phyloP scores from a whole-genome alignment of 2,329 filamentous ascomycete species.

The Blumeria hordei region DNA sequence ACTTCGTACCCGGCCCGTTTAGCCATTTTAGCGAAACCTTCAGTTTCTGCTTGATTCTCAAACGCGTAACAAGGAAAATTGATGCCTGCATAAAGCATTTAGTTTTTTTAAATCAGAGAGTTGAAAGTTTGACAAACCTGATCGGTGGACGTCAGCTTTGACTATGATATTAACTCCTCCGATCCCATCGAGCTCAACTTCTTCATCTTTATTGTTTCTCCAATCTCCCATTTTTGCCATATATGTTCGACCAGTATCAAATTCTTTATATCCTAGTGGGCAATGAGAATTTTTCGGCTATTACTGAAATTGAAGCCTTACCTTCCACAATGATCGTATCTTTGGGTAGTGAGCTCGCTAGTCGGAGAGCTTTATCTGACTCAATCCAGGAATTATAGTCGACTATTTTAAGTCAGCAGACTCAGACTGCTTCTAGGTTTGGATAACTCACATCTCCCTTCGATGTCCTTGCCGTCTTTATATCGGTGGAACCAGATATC shows the following conservation, averaged over 20 bases:
- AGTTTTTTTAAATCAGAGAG: not conserved
- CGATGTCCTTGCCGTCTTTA: slow-evolving; percentile 51
- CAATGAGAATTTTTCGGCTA: slow-evolving; percentile 3
- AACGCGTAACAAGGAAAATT: slow-evolving; percentile 95
- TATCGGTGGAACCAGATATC: slow-evolving; percentile 97
- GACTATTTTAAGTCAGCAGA: slow-evolving; percentile 26
- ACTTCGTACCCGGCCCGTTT: slow-evolving; percentile 87
- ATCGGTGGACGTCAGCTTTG: slow-evolving; percentile 91
- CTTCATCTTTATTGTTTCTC: slow-evolving; percentile 73
- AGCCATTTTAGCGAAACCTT: slow-evolving; percentile 97
- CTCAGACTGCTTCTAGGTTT: slow-evolving; percentile 7
- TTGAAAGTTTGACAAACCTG: slow-evolving; percentile 30
- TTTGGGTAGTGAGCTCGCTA: slow-evolving; percentile 44
- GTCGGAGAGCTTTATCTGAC: slow-evolving; percentile 57
- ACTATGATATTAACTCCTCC: slow-evolving; percentile 94
- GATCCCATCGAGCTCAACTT: slow-evolving; percentile 82
- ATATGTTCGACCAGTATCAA: slow-evolving; percentile 69
- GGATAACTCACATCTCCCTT: slow-evolving; percentile 57
- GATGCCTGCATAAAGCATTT: slow-evolving; percentile 36
- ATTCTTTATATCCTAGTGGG: slow-evolving; percentile 62
- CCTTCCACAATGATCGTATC: slow-evolving; percentile 76
- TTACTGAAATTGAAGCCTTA: slow-evolving; percentile 15
- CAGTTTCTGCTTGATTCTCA: slow-evolving; percentile 96
- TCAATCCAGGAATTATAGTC: slow-evolving; percentile 99
- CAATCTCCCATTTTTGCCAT: slow-evolving; percentile 85